Evolutionary conservation across 441 rosid genomes (phyloP).

Genomic region (Hura crepitans): DNA sequence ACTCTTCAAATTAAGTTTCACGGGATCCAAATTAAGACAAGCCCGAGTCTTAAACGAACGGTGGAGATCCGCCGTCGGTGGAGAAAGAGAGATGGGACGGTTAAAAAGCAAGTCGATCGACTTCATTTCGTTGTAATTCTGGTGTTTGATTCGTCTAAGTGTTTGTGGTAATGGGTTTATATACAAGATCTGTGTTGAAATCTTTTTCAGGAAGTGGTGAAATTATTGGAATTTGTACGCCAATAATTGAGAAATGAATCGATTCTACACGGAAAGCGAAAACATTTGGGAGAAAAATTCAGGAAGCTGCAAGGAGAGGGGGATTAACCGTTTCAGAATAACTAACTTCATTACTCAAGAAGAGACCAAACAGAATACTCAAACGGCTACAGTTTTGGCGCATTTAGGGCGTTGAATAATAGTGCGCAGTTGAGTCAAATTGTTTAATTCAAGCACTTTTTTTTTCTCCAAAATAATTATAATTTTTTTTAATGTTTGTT

Average conservation of each 20-base stretch:
- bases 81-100: slow-evolving; percentile 13
- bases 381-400: too few species aligned
- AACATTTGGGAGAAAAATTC: too few species aligned
- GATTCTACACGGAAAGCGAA: background rate
- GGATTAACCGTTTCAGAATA: too few species aligned
- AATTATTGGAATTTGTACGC: background rate
- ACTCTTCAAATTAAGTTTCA: slow-evolving; percentile 25
- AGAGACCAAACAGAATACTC: too few species aligned
- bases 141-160: background rate
- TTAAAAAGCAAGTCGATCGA: slow-evolving; percentile 18
- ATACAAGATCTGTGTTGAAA: background rate
- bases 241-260: slow-evolving; percentile 12
- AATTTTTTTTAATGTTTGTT: too few species aligned
- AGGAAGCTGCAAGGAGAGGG: too few species aligned
- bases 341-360: too few species aligned
- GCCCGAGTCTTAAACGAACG: slow-evolving; percentile 19
- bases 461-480: too few species aligned
- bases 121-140: slow-evolving; percentile 16
- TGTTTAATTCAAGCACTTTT: too few species aligned
- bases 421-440: too few species aligned
- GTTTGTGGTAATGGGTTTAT: background rate
- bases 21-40: slow-evolving; percentile 13
- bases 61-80: background rate
- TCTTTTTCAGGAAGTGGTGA: background rate
- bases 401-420: too few species aligned